Evolutionary conservation across 495 filamentous ascomycete species (phyloP), one percentile per base, ranked within the genome.

Genomic region (Jackrogersella multiformis): DNA sequence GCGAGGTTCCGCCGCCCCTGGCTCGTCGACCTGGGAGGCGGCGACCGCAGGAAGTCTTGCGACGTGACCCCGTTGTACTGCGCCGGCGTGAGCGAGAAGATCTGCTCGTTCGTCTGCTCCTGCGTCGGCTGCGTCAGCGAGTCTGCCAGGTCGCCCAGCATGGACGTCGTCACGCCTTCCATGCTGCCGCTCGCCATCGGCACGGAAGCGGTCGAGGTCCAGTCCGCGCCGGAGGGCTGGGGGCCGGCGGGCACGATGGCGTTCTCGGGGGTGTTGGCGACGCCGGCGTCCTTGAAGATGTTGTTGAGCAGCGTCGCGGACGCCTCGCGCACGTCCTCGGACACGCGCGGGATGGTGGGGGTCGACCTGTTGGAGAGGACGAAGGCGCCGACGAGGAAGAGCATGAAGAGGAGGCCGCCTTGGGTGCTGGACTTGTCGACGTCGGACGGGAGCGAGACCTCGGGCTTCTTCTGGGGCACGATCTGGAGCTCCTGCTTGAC

Each of bases 331-430:
- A 98, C 90, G 69, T 97, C 94, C 59, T 97, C 92, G 16, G 95
- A 92, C 68, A 99, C 88, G 64, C 89, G 89, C 28, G 94, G 94
- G 70, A 97, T 88, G 66, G 79, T 87, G 68, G 70, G 88, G 66
- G 71, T 89, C 73, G 76, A 87, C 78, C 81, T 75, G 80, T 94
- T 96, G 44, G 94, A 97, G 54, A 94, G 93, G 64, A 98, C 93
- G 76, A 96, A 97, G 51, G 95, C 95, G 70, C 95, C 95, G 72
- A 96, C 94, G 59, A 99, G 91, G 63, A 99, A 92, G 69, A 97
- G 92, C 93, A 89, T 88, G 72, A 91, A 84, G 51, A 91, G 79
- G 45, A 91, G 78, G 53, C 88, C 87, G 53, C 86, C 84, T 69
- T 87, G 86, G 62, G 86, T 83, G 64, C 85, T 80, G 16, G 88